These are phyloP conservation scores for Plasmodium billcollinsi DNA, from an alignment of 169 alveolate genomes.

Conservation along the genomic window DNA sequence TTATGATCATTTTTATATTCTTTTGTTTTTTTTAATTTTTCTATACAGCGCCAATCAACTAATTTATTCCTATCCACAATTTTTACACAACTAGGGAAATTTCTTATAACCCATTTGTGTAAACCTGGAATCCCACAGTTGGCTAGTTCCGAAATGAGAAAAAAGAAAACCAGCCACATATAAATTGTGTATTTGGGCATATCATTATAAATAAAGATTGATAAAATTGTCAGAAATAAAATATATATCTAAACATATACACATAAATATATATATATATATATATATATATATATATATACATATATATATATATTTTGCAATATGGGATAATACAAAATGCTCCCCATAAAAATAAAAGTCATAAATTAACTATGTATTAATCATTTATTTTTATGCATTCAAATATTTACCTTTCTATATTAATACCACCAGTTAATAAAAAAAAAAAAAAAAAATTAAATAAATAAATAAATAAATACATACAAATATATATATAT, in stretches of 20 bases:
- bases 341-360: too few species aligned
- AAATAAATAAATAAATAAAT: too few species aligned
- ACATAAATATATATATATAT: background rate
- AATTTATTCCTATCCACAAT: slow-evolving; percentile 34
- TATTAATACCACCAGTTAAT: too few species aligned
- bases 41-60: slow-evolving; percentile 12
- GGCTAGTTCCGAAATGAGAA: background rate
- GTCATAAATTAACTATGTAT: too few species aligned
- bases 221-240: background rate
- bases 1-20: too few species aligned
- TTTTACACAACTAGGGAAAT: slow-evolving; percentile 79
- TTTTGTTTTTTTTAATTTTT: background rate
- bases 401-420: too few species aligned
- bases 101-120: slow-evolving; percentile 78
- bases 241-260: background rate
- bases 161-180: slow-evolving; percentile 2
- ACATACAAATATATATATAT: too few species aligned
- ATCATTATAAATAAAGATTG: background rate
- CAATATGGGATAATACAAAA: too few species aligned
- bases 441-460: too few species aligned
- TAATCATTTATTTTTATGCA: too few species aligned
- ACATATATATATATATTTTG: too few species aligned
- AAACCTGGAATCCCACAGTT: slow-evolving; percentile 81
- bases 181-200: slow-evolving; percentile 9
- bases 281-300: too few species aligned